phyloP scores from a whole-genome alignment of 2,329 filamentous ascomycete species.

The Fusarium annulatum region DNA sequence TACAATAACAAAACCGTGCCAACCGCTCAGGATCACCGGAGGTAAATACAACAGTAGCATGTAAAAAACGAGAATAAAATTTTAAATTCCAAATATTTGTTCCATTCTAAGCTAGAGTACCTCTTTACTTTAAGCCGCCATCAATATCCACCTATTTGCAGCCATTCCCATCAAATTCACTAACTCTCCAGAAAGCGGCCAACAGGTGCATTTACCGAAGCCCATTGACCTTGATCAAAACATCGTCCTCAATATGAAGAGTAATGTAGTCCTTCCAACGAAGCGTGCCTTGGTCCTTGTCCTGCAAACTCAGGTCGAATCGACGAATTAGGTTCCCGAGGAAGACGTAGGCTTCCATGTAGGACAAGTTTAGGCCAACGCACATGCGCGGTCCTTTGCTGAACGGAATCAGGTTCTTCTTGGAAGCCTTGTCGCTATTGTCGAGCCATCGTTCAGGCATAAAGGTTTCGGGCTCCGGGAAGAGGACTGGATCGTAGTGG shows the following conservation, averaged over 20 bases:
- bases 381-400: not conserved
- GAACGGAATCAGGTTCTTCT: not conserved
- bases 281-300: not conserved
- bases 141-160: not conserved
- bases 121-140: too few relatives aligned
- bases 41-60: too few relatives aligned
- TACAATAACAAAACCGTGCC: not conserved
- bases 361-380: not conserved
- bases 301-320: not conserved
- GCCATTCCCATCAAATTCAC: not conserved
- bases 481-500: not conserved
- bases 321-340: not conserved
- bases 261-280: not conserved
- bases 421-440: not conserved
- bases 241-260: not conserved
- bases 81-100: not conserved
- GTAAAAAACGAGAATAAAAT: rapidly evolving
- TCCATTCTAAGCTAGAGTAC: not conserved
- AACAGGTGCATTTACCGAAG: not conserved
- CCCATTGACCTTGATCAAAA: not conserved
- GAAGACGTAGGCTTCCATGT: not conserved
- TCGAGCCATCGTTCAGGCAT: not conserved
- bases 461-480: not conserved
- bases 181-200: too few relatives aligned
- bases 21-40: rapidly evolving